phyloP scores from a whole-genome alignment of 2,329 filamentous ascomycete species.

The Xylariaceae sp. region DNA sequence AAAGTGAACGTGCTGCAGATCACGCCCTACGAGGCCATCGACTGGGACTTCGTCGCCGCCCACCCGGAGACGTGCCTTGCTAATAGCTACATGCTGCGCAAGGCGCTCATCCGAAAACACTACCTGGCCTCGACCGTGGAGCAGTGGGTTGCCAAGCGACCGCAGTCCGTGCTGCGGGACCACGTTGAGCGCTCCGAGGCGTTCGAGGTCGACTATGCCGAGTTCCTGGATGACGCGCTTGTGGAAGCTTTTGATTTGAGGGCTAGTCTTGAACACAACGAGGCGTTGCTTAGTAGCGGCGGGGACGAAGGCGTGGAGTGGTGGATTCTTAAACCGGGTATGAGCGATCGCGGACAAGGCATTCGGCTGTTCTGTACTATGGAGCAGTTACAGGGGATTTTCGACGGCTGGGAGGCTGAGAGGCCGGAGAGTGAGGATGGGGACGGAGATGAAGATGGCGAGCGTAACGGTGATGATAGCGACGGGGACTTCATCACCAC shows the following conservation, averaged over 20 bases:
- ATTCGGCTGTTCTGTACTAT: constrained; percentile 85
- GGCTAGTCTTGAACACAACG: constrained; percentile 71
- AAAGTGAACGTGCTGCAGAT: constrained; percentile 66
- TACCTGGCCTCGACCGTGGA: constrained; percentile 80
- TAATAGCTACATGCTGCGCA: constrained; percentile 93
- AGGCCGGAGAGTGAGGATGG: constrained; percentile 63
- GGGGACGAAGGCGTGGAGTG: constrained; percentile 57
- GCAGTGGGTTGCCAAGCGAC: constrained; percentile 82
- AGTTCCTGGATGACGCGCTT: constrained; percentile 91
- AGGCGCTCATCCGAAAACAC: constrained; percentile 94
- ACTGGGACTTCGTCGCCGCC: constrained; percentile 70
- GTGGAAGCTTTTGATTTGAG: constrained; percentile 84
- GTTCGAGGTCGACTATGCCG: constrained; percentile 94
- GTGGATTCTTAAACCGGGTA: constrained; percentile 98
- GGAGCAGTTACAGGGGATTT: constrained; percentile 78
- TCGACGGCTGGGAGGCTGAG: constrained; percentile 82
- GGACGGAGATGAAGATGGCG: constrained; percentile 46
- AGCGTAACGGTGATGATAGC: constrained; percentile 27
- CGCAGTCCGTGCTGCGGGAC: constrained; percentile 60
- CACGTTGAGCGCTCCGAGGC: constrained; percentile 76
- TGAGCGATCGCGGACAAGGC: constrained; percentile 94
- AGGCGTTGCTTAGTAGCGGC: constrained; percentile 30
- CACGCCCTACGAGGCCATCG: constrained; percentile 78
- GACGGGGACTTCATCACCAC: constrained; percentile 63
- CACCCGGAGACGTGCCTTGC: constrained; percentile 61